Evolutionary conservation across 495 filamentous ascomycete genomes (phyloP).

Genomic region (Aspergillus avenaceus): DNA sequence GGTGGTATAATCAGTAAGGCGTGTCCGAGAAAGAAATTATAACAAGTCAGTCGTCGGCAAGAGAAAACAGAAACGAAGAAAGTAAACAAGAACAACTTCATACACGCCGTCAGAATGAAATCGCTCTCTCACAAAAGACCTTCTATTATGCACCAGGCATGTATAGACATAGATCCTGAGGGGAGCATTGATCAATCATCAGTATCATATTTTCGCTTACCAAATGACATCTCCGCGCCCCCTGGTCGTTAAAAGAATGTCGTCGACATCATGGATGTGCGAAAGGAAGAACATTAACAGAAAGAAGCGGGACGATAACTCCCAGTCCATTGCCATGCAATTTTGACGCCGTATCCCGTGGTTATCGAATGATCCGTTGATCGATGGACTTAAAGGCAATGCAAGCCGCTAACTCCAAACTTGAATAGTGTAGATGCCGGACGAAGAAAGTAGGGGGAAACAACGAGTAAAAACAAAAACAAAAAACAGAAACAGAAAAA

Average conservation of each 20-base stretch:
- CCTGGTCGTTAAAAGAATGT: constrained; percentile 10
- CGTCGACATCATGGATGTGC: constrained; percentile 12
- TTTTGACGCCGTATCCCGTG: constrained; percentile 13
- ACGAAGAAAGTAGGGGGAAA: neutral
- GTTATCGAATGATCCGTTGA: neutral
- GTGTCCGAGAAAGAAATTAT: constrained; percentile 20
- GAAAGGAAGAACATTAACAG: constrained; percentile 7
- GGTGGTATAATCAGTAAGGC: constrained; percentile 39
- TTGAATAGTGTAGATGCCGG: neutral
- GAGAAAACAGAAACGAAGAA: constrained; percentile 10
- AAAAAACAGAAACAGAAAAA: neutral
- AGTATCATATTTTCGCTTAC: constrained; percentile 13
- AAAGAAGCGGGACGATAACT: constrained; percentile 8
- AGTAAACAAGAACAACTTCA: constrained; percentile 14
- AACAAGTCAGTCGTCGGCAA: neutral
- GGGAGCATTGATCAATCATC: constrained; percentile 15
- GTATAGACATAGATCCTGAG: constrained; percentile 8
- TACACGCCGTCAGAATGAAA: constrained; percentile 18
- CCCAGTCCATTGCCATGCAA: constrained; percentile 17
- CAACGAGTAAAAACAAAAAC: neutral
- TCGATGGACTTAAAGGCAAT: constrained; percentile 16
- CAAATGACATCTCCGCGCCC: constrained; percentile 5
- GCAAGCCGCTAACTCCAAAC: constrained; percentile 17
- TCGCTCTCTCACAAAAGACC: constrained; percentile 5
- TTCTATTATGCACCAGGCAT: constrained; percentile 31